These are phyloP conservation scores for Teratosphaeria nubilosa DNA, from an alignment of 2,329 filamentous ascomycete genomes.

Conservation along the genomic window DNA sequence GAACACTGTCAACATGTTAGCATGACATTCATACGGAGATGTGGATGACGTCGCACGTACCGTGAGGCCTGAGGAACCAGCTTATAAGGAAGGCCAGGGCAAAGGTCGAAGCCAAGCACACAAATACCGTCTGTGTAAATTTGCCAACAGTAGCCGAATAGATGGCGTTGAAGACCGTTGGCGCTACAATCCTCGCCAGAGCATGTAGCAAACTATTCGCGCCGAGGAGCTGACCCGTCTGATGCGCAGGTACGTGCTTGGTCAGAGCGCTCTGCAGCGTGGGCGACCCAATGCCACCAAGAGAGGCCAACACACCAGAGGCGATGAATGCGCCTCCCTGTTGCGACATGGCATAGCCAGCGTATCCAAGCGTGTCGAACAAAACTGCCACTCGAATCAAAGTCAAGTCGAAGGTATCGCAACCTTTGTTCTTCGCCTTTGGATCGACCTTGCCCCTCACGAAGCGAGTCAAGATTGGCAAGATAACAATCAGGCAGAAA, in stretches of 20 bases:
- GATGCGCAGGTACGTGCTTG: slow-evolving; percentile 78
- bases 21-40: background rate
- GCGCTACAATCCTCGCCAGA: slow-evolving; percentile 66
- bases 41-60: slow-evolving; percentile 44
- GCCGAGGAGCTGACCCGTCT: slow-evolving; percentile 78
- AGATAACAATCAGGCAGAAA: slow-evolving; percentile 58
- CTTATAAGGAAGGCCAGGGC: slow-evolving; percentile 54
- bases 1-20: background rate
- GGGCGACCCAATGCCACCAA: slow-evolving; percentile 78
- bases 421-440: slow-evolving; percentile 51
- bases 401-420: slow-evolving; percentile 66
- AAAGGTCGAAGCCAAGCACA: slow-evolving; percentile 61
- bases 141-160: slow-evolving; percentile 71
- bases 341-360: slow-evolving; percentile 62
- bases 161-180: slow-evolving; percentile 73
- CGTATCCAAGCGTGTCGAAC: slow-evolving; percentile 63
- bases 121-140: slow-evolving; percentile 75
- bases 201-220: slow-evolving; percentile 80
- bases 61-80: slow-evolving; percentile 61
- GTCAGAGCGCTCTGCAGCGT: slow-evolving; percentile 76
- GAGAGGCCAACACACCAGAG: slow-evolving; percentile 60
- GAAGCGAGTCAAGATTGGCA: slow-evolving; percentile 68
- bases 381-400: slow-evolving; percentile 63
- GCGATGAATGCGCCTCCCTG: slow-evolving; percentile 55
- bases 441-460: slow-evolving; percentile 50